Evolutionary conservation across 306 rosid genomes (phyloP), one percentile per base, ranked within the genome.

Genomic region (Begonia peltatifolia): DNA sequence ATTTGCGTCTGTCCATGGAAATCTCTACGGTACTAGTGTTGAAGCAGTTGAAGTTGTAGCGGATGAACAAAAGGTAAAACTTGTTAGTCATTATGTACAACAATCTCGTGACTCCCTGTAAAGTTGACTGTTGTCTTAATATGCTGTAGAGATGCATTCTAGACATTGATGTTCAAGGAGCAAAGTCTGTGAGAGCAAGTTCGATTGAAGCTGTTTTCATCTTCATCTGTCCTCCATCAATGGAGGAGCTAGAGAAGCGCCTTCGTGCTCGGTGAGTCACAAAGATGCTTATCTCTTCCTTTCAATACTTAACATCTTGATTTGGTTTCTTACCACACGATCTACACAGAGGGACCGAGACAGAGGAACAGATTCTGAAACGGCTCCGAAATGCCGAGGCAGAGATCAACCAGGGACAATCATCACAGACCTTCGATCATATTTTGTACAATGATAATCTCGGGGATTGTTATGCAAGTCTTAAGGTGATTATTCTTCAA

Each of bases 141-240:
- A 23, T 64, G 68, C 7, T 76, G 63, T 71, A 92, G 99, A 76
- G 82, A 62, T 92, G 99, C 60, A 86, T 92, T 71, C 95, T 92
- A 15, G 99, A 92, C 79, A 92, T 92, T 55, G 99, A 92, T 64
- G 96, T 92, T 63, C 99, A 92, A 86, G 99, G 99, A 16, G 99
- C 99, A 38, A 77, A 76, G 71, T 83, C 92, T 0, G 94, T 92
- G 73, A 77, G 62, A 76, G 76, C 83, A 60, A 79, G 81, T 68
- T 73, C 93, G 44, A 74, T 92, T 58, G 96, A 92, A 48, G 96
- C 96, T 52, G 57, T 83, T 55, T 83, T 86, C 78, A 66, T 83
- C 55, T 86, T 92, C 49, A 52, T 92, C 64, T 58, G 81, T 47
- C 96, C 99, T 54, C 99, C 96, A 7, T 81, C 99, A 50, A 76